Conservation (phyloP, 352 stramenopile genomes). For the Phytophthora sojae region DNA sequence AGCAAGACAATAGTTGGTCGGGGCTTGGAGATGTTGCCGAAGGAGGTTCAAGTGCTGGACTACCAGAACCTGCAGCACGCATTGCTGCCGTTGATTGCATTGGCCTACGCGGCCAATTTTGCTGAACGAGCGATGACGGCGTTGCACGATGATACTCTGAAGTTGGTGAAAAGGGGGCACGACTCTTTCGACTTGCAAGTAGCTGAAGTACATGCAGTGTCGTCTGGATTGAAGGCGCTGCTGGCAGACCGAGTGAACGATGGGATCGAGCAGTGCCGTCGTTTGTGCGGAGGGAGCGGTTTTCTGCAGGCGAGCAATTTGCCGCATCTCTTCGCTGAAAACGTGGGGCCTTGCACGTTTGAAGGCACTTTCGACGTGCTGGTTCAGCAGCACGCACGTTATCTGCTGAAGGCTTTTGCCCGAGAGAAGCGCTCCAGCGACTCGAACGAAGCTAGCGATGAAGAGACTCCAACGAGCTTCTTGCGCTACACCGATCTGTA, state of each 20-base stretch:
- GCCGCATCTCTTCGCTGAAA: conserved; percentile 44
- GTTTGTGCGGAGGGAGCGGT: conserved; percentile 25
- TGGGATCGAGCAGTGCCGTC: conserved; percentile 36
- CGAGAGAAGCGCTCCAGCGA: conserved; percentile 24
- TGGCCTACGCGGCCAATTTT: conserved; percentile 37
- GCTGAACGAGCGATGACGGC: conserved; percentile 21
- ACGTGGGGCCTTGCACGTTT: conserved; percentile 52
- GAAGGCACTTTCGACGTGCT: conserved; percentile 71
- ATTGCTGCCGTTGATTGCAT: conserved; percentile 46
- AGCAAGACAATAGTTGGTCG: conserved; percentile 27
- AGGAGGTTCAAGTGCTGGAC: conserved; percentile 55
- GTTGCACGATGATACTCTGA: conserved; percentile 20
- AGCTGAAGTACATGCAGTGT: conserved; percentile 32
- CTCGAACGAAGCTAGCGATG: conserved; percentile 4
- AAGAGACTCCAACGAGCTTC: conserved; percentile 42
- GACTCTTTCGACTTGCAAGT: conserved; percentile 15
- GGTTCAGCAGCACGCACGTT: conserved; percentile 58
- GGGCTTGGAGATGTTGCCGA: conserved; percentile 32
- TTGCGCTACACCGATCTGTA: conserved; percentile 41
- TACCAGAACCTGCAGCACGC: conserved; percentile 61
- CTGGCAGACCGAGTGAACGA: conserved; percentile 34
- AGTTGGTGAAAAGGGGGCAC: conserved; percentile 15
- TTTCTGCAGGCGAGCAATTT: conserved; percentile 37
- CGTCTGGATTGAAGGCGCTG: conserved; percentile 32
- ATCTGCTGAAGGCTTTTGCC: conserved; percentile 46